A percentile compares a stretch with the other conserved stretches of the same genome.
These are phyloP conservation scores for Ophiostoma fasciatum DNA, from an alignment of 2,329 filamentous ascomycete species.

Conservation along the genomic window DNA sequence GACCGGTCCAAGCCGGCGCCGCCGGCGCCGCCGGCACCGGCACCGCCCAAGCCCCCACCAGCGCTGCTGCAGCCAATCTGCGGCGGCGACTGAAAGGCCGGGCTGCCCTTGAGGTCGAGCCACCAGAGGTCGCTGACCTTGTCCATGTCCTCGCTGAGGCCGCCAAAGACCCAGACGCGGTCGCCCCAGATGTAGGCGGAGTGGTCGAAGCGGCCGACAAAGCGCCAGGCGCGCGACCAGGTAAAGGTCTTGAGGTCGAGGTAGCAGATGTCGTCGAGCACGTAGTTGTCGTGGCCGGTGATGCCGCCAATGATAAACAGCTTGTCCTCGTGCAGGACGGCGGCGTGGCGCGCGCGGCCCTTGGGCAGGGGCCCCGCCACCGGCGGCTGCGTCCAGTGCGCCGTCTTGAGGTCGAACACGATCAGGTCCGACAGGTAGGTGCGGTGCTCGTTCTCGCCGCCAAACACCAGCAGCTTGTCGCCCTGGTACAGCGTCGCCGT, in stretches of 20 bases:
- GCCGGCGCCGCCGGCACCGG: neutral
- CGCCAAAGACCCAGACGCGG: constrained; percentile 91
- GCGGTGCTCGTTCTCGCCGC: constrained; percentile 93
- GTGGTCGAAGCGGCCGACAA: constrained; percentile 89
- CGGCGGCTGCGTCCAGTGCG: constrained; percentile 87
- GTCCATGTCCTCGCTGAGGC: constrained; percentile 91
- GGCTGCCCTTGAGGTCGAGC: constrained; percentile 84
- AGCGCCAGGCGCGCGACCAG: constrained; percentile 92
- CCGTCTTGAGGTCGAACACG: constrained; percentile 85
- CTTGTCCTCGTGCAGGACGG: constrained; percentile 91
- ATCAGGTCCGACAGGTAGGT: constrained; percentile 93
- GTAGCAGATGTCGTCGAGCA: constrained; percentile 92
- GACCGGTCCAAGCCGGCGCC: too few species aligned
- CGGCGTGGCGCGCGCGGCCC: constrained; percentile 82
- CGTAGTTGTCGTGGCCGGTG: constrained; percentile 79
- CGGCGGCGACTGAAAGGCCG: constrained; percentile 62
- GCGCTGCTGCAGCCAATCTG: constrained; percentile 27
- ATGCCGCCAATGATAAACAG: constrained; percentile 94
- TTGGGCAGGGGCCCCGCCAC: constrained; percentile 74
- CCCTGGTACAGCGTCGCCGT: constrained; percentile 89
- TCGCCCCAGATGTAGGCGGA: constrained; percentile 86
- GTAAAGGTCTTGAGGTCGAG: constrained; percentile 94
- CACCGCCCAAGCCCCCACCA: neutral
- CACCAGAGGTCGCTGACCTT: constrained; percentile 94
- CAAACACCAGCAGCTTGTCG: constrained; percentile 91